Base-by-base conservation (phyloP, 2,329 filamentous ascomycete genomes). In the Pyrenochaeta sp. region DNA sequence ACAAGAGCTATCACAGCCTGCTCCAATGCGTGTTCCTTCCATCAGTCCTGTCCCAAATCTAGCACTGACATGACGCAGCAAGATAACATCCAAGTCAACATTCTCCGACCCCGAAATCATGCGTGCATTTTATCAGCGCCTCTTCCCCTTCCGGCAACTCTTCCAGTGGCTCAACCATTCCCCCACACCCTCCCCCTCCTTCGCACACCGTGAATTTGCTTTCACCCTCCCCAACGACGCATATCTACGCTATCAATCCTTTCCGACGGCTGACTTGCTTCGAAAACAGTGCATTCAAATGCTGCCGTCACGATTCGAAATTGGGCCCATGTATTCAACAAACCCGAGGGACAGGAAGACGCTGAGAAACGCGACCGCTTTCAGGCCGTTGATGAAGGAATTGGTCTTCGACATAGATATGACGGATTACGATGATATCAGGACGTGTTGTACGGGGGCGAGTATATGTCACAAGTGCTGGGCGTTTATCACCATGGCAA, bases 111-210 rank as follows among this genome's bases (percentile, higher is more conserved):
- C 91, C 1, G 91, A 93, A 69, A 85, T 96, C 10, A 92, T 98
- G 87, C 87, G 90, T 67, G 91, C 90, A 60, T 99, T 97, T 79
- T 99, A 99, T 75, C 91, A 96, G 72, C 91, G 95, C 42, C 83
- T 99, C 32, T 98, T 98, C 68, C 95, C 95, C 4, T 99, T 96
- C 83, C 87, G 93, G 54, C 90, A 91, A 57, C 87, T 98, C 17
- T 99, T 97, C 78, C 93, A 97, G 75, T 99, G 95, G 95, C 86
- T 99, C 42, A 99, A 98, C 73, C 95, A 98, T 77, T 91, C 91
- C 48, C 89, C 92, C 6, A 87, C 87, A 6, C 93, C 95, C 0
- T 89, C 90, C 4, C 89, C 88, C 61, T 93, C 98, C 77, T 98
- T 98, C 78, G 87, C 83, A 23, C 91, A 98, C 74, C 90, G 95